These are phyloP conservation scores for Cladosporium halotolerans DNA, from an alignment of 2,329 filamentous ascomycete species.

Conservation along the genomic window DNA sequence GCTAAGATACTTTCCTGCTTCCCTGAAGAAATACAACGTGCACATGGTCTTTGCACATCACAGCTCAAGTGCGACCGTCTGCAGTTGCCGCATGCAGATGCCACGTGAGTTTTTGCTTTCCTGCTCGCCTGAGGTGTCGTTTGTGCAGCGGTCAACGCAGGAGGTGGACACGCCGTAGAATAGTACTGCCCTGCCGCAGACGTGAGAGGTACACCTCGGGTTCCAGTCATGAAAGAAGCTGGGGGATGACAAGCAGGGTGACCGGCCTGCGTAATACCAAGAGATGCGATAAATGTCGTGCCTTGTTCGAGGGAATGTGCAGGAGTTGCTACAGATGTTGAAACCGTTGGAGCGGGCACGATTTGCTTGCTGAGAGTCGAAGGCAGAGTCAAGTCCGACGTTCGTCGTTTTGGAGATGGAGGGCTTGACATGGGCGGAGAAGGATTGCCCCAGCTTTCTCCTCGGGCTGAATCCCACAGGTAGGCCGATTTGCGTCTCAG, in stretches of 20 bases:
- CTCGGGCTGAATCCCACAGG: neutral
- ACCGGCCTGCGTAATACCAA: neutral
- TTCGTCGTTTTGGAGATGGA: constrained; percentile 33
- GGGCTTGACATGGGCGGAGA: constrained; percentile 49
- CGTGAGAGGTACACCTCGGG: neutral
- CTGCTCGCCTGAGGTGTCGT: constrained; percentile 12
- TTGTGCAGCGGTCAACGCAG: neutral
- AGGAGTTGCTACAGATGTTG: neutral
- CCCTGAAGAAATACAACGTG: constrained; percentile 68
- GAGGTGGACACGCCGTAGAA: constrained; percentile 1
- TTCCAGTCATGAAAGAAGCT: neutral
- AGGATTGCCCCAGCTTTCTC: constrained; percentile 32
- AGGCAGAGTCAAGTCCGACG: constrained; percentile 11
- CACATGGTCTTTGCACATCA: constrained; percentile 67
- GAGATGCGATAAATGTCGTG: neutral
- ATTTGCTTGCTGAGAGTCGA: neutral
- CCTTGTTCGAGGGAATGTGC: neutral
- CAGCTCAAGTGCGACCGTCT: constrained; percentile 72
- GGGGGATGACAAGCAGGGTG: neutral
- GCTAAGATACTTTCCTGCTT: constrained; percentile 50
- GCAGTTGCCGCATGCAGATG: constrained; percentile 78
- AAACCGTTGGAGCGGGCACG: neutral
- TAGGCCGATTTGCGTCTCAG: constrained; percentile 10
- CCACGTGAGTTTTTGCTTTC: constrained; percentile 59
- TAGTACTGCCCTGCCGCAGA: neutral